Conservation (phyloP, 2,329 filamentous ascomycete species). For the Fusarium goolgardi region DNA sequence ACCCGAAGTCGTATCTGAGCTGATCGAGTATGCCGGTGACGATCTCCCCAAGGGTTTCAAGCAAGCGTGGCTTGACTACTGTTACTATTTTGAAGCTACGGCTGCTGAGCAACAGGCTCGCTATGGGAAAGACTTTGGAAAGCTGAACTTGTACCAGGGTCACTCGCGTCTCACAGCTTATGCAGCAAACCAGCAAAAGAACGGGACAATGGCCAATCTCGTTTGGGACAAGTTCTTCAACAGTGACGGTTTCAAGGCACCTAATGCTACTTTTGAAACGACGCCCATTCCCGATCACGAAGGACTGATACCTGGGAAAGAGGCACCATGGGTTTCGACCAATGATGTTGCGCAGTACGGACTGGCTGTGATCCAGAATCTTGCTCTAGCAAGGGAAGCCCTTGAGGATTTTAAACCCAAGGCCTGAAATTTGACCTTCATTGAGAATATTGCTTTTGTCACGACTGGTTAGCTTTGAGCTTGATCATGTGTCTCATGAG, state of each 20-base stretch:
- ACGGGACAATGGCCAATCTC: constrained; percentile 60
- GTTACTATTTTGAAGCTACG: constrained; percentile 65
- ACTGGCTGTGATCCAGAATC: constrained; percentile 65
- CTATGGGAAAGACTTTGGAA: constrained; percentile 64
- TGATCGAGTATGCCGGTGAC: constrained; percentile 61
- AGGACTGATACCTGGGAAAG: constrained; percentile 62
- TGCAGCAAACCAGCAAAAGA: constrained; percentile 57
- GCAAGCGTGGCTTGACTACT: constrained; percentile 69
- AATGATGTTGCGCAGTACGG: constrained; percentile 69
- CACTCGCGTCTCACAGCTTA: constrained; percentile 70
- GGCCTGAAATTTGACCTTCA: not conserved
- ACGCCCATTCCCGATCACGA: constrained; percentile 56
- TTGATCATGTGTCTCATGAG: no score
- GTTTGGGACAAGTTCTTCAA: constrained; percentile 67
- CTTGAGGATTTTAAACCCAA: constrained; percentile 24
- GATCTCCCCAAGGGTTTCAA: constrained; percentile 62
- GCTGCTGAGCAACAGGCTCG: constrained; percentile 62
- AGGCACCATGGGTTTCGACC: constrained; percentile 67
- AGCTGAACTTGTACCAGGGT: constrained; percentile 62
- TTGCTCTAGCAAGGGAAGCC: constrained; percentile 54
- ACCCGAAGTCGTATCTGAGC: constrained; percentile 67
- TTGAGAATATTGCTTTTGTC: not conserved
- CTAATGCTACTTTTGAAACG: constrained; percentile 52
- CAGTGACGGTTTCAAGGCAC: constrained; percentile 58
- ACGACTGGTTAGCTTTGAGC: no score